Conservation (phyloP, 805 yeast species). For the Candida boleticola region DNA sequence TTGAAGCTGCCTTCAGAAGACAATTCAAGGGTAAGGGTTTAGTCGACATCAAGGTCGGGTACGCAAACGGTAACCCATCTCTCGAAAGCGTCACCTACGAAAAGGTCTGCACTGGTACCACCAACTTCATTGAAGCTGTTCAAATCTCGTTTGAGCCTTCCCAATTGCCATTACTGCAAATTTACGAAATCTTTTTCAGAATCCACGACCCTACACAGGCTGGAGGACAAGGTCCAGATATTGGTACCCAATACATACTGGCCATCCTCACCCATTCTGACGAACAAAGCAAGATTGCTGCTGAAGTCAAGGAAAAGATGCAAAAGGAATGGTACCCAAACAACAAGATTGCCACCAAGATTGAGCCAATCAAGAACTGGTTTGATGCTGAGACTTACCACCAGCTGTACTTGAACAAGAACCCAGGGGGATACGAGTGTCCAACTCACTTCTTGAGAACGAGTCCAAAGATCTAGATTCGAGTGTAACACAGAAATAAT, state of each 20-base stretch:
- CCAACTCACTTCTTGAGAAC: slow-evolving; percentile 83
- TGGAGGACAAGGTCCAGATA: slow-evolving; percentile 83
- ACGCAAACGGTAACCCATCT: slow-evolving; percentile 78
- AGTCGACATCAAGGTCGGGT: slow-evolving; percentile 82
- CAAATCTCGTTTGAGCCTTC: slow-evolving; percentile 82
- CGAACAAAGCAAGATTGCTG: slow-evolving; percentile 46
- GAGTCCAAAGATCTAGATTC: slow-evolving; percentile 41
- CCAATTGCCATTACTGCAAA: slow-evolving; percentile 52
- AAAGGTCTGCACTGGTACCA: slow-evolving; percentile 73
- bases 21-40: slow-evolving; percentile 64
- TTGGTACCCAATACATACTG: slow-evolving; percentile 87
- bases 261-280: slow-evolving; percentile 68
- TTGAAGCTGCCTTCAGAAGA: slow-evolving; percentile 77
- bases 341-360: slow-evolving; percentile 63
- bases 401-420: slow-evolving; percentile 73
- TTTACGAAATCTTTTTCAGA: slow-evolving; percentile 80
- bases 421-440: slow-evolving; percentile 87
- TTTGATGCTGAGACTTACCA: slow-evolving; percentile 97
- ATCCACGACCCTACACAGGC: slow-evolving; percentile 93
- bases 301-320: slow-evolving; percentile 46
- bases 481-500: neutral
- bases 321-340: slow-evolving; percentile 78
- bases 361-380: slow-evolving; percentile 67
- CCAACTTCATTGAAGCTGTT: slow-evolving; percentile 76
- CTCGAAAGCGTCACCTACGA: slow-evolving; percentile 46